These are phyloP conservation scores for Dillenia suffruticosa DNA, from an alignment of 164 flowering plant genomes.

Conservation along the genomic window DNA sequence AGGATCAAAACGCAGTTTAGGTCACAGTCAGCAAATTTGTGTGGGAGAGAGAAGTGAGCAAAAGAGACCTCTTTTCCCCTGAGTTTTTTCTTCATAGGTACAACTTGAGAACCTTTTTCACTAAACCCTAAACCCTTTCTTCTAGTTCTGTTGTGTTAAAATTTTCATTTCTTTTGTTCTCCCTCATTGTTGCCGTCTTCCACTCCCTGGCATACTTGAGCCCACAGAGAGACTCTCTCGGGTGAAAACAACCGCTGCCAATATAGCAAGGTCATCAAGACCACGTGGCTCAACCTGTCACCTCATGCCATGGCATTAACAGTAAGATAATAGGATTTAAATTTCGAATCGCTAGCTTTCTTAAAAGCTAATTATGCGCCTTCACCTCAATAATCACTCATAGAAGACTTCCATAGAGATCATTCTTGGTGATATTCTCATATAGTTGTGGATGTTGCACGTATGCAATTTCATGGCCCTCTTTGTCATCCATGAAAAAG, in stretches of 20 bases:
- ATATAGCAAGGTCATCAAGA: conserved; percentile 37
- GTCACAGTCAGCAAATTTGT: background rate
- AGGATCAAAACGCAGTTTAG: too few relatives aligned
- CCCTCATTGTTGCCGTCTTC: conserved; percentile 8
- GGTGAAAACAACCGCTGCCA: conserved; percentile 65
- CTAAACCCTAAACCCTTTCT: too few relatives aligned
- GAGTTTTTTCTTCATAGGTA: conserved; percentile 30
- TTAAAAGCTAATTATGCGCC: too few relatives aligned
- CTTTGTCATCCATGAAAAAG: conserved; percentile 54
- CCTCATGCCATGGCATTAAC: background rate
- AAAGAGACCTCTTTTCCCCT: conserved; percentile 44
- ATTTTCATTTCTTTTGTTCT: background rate
- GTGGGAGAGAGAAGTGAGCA: conserved; percentile 1
- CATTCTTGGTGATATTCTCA: conserved; percentile 38
- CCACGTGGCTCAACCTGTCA: conserved; percentile 50
- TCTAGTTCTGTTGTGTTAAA: conserved; percentile 22
- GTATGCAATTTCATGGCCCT: conserved; percentile 35
- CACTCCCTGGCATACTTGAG: conserved; percentile 12
- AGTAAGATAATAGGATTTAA: background rate
- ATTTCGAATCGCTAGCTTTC: background rate
- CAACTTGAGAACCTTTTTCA: conserved; percentile 34
- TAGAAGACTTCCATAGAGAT: conserved; percentile 26
- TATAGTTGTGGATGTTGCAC: conserved; percentile 57
- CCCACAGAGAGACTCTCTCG: conserved; percentile 45
- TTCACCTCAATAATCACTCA: conserved; percentile 20